Percentiles rank a stretch among this genome's conserved stretches.
phyloP scores from a whole-genome alignment of 2,329 filamentous ascomycete species.

The Cladosporium austrohemisphaericum region DNA sequence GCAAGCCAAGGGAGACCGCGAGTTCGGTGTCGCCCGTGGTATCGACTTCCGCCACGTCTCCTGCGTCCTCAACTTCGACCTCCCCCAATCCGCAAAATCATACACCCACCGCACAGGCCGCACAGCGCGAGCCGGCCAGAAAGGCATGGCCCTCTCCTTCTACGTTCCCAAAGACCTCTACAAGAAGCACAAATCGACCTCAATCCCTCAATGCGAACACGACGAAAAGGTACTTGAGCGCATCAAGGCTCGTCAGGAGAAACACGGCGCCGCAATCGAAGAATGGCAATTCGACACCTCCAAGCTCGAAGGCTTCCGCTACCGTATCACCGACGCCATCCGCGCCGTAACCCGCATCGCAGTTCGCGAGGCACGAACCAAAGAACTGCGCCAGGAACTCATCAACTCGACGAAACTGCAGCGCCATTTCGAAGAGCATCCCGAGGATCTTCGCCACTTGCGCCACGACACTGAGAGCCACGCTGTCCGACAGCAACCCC shows the following conservation, averaged over 20 bases:
- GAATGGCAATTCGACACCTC: slow-evolving; percentile 94
- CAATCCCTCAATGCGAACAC: slow-evolving; percentile 67
- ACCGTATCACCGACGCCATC: slow-evolving; percentile 89
- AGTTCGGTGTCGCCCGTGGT: slow-evolving; percentile 92
- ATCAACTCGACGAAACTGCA: slow-evolving; percentile 92
- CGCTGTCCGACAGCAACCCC: slow-evolving; percentile 76
- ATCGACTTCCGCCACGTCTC: slow-evolving; percentile 97
- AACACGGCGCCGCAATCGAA: slow-evolving; percentile 75
- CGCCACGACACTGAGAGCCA: slow-evolving; percentile 86
- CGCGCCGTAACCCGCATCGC: slow-evolving; percentile 85
- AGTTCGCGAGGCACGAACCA: slow-evolving; percentile 81
- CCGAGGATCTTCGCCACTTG: slow-evolving; percentile 78
- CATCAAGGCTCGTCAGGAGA: slow-evolving; percentile 73
- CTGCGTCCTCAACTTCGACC: slow-evolving; percentile 94
- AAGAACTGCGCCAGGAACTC: slow-evolving; percentile 83
- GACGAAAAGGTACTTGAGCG: slow-evolving; percentile 81
- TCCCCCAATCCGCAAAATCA: slow-evolving; percentile 80
- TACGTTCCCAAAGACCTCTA: slow-evolving; percentile 78
- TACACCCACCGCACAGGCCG: slow-evolving; percentile 97
- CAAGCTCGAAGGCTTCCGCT: slow-evolving; percentile 89
- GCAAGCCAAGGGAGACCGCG: slow-evolving; percentile 69
- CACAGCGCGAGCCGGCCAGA: slow-evolving; percentile 84
- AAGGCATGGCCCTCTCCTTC: slow-evolving; percentile 94
- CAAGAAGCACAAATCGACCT: slow-evolving; percentile 85
- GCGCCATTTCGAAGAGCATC: slow-evolving; percentile 95